Percentiles rank a stretch among this genome's conserved stretches.
phyloP scores from a whole-genome alignment of 208 protist species.

The Trypanosomatidae sp. region DNA sequence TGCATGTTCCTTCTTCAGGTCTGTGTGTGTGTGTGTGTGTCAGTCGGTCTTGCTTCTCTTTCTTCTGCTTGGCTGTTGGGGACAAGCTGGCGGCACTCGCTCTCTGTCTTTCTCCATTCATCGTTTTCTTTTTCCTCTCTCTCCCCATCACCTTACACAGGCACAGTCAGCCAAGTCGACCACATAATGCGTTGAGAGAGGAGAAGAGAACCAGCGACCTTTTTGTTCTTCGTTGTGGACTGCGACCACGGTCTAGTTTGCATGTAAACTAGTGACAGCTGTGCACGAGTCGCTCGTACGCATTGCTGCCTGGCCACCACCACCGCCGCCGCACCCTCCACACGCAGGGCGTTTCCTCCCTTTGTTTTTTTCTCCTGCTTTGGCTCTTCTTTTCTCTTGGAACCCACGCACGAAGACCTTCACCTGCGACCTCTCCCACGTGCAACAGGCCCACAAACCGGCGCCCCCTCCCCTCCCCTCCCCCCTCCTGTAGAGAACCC shows the following conservation, averaged over 20 bases:
- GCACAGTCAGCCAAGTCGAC: neutral
- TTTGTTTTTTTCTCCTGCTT: neutral
- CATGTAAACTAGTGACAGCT: slow-evolving; percentile 2
- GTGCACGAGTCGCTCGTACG: neutral
- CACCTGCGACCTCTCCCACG: neutral
- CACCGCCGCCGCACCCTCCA: neutral
- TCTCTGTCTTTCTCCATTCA: neutral
- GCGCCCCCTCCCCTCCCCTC: neutral
- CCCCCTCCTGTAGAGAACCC: neutral
- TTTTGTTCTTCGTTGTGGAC: neutral
- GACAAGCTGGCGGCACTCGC: neutral
- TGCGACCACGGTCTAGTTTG: neutral
- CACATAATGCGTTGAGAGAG: neutral
- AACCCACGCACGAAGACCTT: neutral
- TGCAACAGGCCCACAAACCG: neutral
- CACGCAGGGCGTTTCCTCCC: neutral
- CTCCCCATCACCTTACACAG: neutral
- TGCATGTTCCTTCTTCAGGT: neutral
- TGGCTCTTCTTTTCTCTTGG: neutral
- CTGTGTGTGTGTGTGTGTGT: neutral
- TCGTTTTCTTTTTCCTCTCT: neutral
- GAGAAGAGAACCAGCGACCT: neutral
- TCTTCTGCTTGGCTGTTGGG: neutral
- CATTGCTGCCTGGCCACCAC: neutral
- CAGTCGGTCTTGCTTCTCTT: neutral